Conservation (phyloP, 2,329 filamentous ascomycete species). For the Fusarium sp. region DNA sequence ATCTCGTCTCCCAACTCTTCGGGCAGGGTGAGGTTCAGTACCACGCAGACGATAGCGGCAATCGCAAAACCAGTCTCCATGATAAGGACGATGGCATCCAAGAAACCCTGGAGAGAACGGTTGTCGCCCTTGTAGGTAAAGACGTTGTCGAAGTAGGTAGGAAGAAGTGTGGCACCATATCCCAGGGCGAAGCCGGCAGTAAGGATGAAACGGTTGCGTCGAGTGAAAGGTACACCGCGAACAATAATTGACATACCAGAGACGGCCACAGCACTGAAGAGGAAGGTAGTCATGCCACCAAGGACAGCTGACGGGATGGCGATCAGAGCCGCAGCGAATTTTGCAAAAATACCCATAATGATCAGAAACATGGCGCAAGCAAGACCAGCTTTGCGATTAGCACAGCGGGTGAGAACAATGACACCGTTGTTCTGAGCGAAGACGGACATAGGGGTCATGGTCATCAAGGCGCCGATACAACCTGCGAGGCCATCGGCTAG, state of each 20-base stretch:
- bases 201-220: conserved; percentile 84
- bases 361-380: conserved; percentile 81
- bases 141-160: conserved; percentile 74
- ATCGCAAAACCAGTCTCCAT: conserved; percentile 82
- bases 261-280: conserved; percentile 81
- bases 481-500: conserved; percentile 83
- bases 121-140: conserved; percentile 79
- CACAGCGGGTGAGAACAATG: conserved; percentile 83
- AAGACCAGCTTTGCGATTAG: conserved; percentile 83
- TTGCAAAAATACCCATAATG: conserved; percentile 84
- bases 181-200: conserved; percentile 80
- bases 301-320: conserved; percentile 76
- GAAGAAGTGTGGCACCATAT: conserved; percentile 75
- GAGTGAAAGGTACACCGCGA: conserved; percentile 76
- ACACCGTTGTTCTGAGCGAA: conserved; percentile 90
- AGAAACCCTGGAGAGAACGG: conserved; percentile 75
- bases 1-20: conserved; percentile 77
- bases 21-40: conserved; percentile 78
- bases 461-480: conserved; percentile 78
- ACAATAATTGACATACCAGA: conserved; percentile 82
- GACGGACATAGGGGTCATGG: conserved; percentile 81
- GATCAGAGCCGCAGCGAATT: conserved; percentile 83
- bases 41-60: conserved; percentile 76
- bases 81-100: conserved; percentile 77
- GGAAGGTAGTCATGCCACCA: conserved; percentile 81